Evolutionary conservation across 2,329 filamentous ascomycete species (phyloP).

Genomic region (Arthroderma uncinatum): DNA sequence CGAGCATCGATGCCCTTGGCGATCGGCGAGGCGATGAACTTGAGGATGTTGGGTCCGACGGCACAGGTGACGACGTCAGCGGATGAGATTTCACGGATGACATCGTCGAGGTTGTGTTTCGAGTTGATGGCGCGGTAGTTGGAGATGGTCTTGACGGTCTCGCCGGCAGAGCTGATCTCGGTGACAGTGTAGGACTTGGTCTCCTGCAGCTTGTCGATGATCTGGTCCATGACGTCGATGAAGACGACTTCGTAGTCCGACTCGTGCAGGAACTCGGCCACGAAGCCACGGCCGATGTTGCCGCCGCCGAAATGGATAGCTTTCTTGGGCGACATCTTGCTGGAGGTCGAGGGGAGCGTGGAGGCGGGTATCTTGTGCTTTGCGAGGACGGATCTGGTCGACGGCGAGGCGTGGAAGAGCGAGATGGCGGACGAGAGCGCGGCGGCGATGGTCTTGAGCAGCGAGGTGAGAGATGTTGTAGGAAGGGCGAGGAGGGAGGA

Average conservation of each 20-base stretch:
- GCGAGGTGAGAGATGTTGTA: neutral
- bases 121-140: slow-evolving; percentile 98
- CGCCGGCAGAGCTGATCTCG: slow-evolving; percentile 77
- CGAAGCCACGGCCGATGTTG: slow-evolving; percentile 79
- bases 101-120: slow-evolving; percentile 66
- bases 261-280: slow-evolving; percentile 85
- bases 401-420: neutral
- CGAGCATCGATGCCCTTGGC: slow-evolving; percentile 84
- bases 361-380: neutral
- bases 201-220: slow-evolving; percentile 70
- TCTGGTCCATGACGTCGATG: slow-evolving; percentile 75
- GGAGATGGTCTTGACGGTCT: slow-evolving; percentile 69
- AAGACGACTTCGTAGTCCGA: slow-evolving; percentile 95
- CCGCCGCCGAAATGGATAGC: slow-evolving; percentile 78
- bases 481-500: slow-evolving; percentile 2
- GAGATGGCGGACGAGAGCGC: neutral
- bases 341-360: neutral
- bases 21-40: slow-evolving; percentile 91
- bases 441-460: neutral
- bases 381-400: neutral
- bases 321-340: slow-evolving; percentile 34
- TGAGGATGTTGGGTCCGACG: slow-evolving; percentile 89
- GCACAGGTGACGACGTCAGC: slow-evolving; percentile 93
- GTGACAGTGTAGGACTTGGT: slow-evolving; percentile 77
- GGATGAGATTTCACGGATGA: slow-evolving; percentile 72